These are phyloP conservation scores for Globisporangium middletonii DNA, from an alignment of 352 stramenopile species.

Conservation along the genomic window DNA sequence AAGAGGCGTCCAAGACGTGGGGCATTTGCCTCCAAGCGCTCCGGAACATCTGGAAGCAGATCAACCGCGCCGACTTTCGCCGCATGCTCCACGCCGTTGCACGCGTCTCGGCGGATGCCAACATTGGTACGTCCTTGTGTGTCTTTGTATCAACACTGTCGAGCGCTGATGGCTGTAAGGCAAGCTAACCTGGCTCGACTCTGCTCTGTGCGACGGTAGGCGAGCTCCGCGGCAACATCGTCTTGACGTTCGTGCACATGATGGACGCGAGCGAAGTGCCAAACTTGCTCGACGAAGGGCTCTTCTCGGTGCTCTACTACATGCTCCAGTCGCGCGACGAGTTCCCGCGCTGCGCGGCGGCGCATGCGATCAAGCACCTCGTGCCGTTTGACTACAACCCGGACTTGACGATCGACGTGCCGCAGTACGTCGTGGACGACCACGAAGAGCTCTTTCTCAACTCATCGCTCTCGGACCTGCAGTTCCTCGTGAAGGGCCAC, in stretches of 20 bases:
- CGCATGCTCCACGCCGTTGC: conserved; percentile 82
- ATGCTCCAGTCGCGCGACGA: conserved; percentile 74
- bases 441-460: conserved; percentile 86
- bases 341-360: conserved; percentile 73
- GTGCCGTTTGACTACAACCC: conserved; percentile 65
- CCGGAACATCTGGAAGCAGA: conserved; percentile 87
- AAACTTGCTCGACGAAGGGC: conserved; percentile 64
- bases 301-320: conserved; percentile 73
- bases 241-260: conserved; percentile 88
- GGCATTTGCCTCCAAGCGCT: conserved; percentile 74
- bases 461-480: conserved; percentile 74
- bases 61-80: conserved; percentile 78
- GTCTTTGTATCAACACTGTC: conserved; percentile 5
- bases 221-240: conserved; percentile 76
- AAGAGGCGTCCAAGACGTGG: conserved; percentile 72
- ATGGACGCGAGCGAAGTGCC: conserved; percentile 75
- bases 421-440: conserved; percentile 78
- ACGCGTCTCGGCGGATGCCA: conserved; percentile 67
- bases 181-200: too few relatives aligned
- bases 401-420: conserved; percentile 72
- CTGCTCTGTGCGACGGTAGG: conserved; percentile 22
- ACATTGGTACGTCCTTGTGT: conserved; percentile 27
- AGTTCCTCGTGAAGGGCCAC: conserved; percentile 84
- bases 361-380: conserved; percentile 84
- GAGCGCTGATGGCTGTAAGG: too few relatives aligned